Evolutionary conservation across 257 asterid species (phyloP).

Genomic region (Scutellaria baicalensis): DNA sequence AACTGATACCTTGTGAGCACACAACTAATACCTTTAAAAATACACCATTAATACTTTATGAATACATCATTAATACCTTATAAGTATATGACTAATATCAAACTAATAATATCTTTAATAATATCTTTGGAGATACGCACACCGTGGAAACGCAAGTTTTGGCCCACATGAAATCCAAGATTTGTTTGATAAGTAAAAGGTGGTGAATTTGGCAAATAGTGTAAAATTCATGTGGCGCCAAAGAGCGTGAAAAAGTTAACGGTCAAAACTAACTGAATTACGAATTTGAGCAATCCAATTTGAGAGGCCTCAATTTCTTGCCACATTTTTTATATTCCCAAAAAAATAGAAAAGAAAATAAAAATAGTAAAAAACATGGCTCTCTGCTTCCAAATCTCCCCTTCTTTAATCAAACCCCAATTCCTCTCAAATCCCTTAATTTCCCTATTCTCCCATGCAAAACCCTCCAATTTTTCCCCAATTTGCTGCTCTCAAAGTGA

Average conservation of each 20-base stretch:
- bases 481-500: conserved; percentile 28
- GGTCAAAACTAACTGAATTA: background rate
- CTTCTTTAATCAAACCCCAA: conserved; percentile 24
- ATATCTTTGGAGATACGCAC: too few relatives aligned
- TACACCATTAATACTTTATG: too few relatives aligned
- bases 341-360: background rate
- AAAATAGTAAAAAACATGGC: conserved; percentile 24
- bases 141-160: too few relatives aligned
- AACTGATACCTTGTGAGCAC: too few relatives aligned
- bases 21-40: too few relatives aligned
- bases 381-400: conserved; percentile 35
- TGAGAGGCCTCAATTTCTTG: conserved; percentile 28
- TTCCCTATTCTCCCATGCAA: conserved; percentile 19
- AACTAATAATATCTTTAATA: too few relatives aligned
- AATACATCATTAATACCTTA: too few relatives aligned
- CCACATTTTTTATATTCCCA: background rate
- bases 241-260: conserved; percentile 5
- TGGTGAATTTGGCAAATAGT: too few relatives aligned
- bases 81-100: too few relatives aligned
- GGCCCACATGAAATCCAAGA: too few relatives aligned
- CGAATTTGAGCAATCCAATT: conserved; percentile 12
- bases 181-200: too few relatives aligned
- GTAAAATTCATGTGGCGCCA: background rate
- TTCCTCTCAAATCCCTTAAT: conserved; percentile 14
- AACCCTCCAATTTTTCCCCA: conserved; percentile 15